Base-by-base conservation (phyloP, 495 filamentous ascomycete genomes). In the Jackrogersella multiformis region DNA sequence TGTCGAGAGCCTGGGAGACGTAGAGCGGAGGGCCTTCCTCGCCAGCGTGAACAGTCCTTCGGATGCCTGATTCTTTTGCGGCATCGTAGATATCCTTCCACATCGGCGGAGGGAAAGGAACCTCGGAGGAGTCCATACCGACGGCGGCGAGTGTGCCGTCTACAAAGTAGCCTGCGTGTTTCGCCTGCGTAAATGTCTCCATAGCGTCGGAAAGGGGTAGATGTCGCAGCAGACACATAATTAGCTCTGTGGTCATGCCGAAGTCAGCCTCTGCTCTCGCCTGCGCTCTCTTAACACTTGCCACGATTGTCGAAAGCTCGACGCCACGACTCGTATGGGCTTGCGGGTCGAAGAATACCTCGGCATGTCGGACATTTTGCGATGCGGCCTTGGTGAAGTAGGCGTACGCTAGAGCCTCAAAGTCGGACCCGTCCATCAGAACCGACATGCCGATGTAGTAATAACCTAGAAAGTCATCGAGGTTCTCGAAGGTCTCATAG, bases 341-440 rank as follows among this genome's bases (percentile, higher is more conserved):
- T 67, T 93, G 90, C 6, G 90, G 90, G 73, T 93, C 90, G 78
- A 92, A 93, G 78, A 92, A 93, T 52, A 92, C 84, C 68, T 94
- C 91, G 2, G 89, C 89, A 63, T 93, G 90, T 34, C 86, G 81
- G 6, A 92, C 89, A 26, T 67, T 67, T 66, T 90, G 86, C 0
- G 77, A 71, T 54, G 88, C 81, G 1, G 89, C 90, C 49, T 81
- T 85, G 36, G 79, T 54, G 76, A 93, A 90, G 75, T 93, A 94
- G 30, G 83, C 80, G 82, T 87, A 93, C 18, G 90, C 89, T 0
- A 94, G 79, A n/a, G 84, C 82, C 68, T 92, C 87, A 70, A 92
- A 93, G 77, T 93, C 90, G 26, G 76, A 66, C 13, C 81, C 78
- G 7, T 81, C 78, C 23, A 75, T 44, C n/a, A 71, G 83, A 10